Base-by-base conservation (phyloP, 192 early-diverging fungal genomes). In the Dispira simplex region DNA sequence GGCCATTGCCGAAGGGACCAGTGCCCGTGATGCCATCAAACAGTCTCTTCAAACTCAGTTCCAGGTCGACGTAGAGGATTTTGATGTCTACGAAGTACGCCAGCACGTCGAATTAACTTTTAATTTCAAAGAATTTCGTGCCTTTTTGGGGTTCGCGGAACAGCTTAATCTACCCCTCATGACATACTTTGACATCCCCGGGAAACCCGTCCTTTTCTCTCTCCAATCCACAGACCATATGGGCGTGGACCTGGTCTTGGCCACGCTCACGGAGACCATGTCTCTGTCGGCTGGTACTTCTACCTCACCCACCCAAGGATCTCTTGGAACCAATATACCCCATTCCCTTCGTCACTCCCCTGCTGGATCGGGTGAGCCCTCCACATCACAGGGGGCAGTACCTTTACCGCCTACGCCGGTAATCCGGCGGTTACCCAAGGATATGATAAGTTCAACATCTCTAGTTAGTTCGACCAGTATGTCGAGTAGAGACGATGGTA, bases 61-160 rank as follows among this genome's bases (percentile, higher is more conserved):
- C 12, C 64, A 66, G 8, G 54, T 78, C 9, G 73, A 70, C 1
- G 57, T 66, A 0, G 69, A 69, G 43, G 76, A 78, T 56, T 78
- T 78, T 66, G 76, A 78, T 62, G 26, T 62, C 25, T 78, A 75
- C 64, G 27, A 44, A 23, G 28, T 78, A 18, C n/a, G 48, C 43
- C 68, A 65, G 44, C 59, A 66, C 13, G 49, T 69, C 12, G 76
- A 78, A 66, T 70, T 78, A 26, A 75, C 73, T 2, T 71, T 75
- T 64, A 70, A 66, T 32, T 63, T 78, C 58, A 71, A 71, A 27
- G 76, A 78, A 57, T 73, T 75, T 64, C 65, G 65, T 18, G 73
- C 76, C 9, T 63, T 73, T 9, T 49, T 78, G n/a, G 65, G 66
- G 63, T 78, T 73, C 44, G 76, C 76, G 0, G 73, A 78, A 25